Evolutionary conservation across 2,329 filamentous ascomycete species (phyloP), one percentile per base, ranked within the genome.

Genomic region (Phaeosphaeria sp.): DNA sequence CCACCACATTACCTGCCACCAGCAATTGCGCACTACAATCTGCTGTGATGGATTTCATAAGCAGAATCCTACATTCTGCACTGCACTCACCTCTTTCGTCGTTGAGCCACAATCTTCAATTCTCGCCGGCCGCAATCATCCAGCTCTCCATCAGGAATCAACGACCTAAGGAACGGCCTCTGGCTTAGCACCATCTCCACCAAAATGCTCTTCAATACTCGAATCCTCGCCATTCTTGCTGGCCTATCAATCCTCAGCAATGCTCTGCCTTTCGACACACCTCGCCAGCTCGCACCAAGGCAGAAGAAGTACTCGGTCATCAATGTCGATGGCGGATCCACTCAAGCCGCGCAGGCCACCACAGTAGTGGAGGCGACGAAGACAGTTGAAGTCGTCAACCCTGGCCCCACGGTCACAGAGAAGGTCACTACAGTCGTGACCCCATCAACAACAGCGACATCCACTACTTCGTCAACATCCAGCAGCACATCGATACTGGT

Each of bases 321-420:
- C 61, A 78, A 78, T 51, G 76, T 78, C 21, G 76, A 77, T 44
- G 76, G 76, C 27, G 76, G 75, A 22, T 65, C 71, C 13, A 68
- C 67, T 20, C 39, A 65, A 48, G 62, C 55, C 30, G 46, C 63
- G 44, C 55, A 62, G 49, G 50, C 65, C 24, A 71, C 69, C 6
- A 68, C 70, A n/a, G 50, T 65, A 30, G 49, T 71, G 25, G 51
- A 68, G 53, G 56, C 57, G 44, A 73, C 71, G 8, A 71, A 64
- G 54, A 75, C 73, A 0, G 56, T 74, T 6, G 54, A 71, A 47
- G 64, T 72, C 33, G 67, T 66, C 24, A 56, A 64, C 22, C 56
- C 64, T 22, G 63, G 59, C 17, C 56, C 68, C 30, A 73, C 70
- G 18, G 53, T 68, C 20, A 74, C 69, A 8, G 57, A 66, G 45